Evolutionary conservation across 371 early-diverging fungal species (phyloP), one percentile per base, ranked within the genome.

Genomic region (Mucor sp.): DNA sequence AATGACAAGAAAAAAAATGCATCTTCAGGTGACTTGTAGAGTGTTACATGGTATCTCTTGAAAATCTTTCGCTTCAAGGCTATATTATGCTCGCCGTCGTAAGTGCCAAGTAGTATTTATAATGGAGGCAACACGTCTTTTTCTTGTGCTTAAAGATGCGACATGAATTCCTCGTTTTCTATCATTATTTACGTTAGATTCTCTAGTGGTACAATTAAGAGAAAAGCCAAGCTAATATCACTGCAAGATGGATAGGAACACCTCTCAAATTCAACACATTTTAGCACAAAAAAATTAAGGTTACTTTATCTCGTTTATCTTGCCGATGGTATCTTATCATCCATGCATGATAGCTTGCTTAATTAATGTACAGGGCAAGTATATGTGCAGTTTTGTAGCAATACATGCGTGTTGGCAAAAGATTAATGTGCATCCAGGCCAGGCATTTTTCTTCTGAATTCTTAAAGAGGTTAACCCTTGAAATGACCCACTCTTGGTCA

Each of bases 381-480:
- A 17, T 5, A 41, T 41, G 17, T 41, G 17, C 4, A 41, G 17
- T 17, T 14, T 12, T 14, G 1, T 17, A 41, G 41, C 19, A 17
- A n/a, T 1, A 2, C 48, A 5, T 48, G 21, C 23, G 19, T n/a
- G 48, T 23, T 19, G 8, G 23, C 41, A 47, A 25, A 27, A 4
- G 27, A 11, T 15, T 53, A 25, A 53, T 27, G 27, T 53, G 53
- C 53, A 53, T 53, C 25, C 27, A 27, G 21, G 1, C 53, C 25
- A 27, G 19, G 23, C 53, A 53, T 3, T 27, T 9, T 53, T 23
- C 27, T 53, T 53, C 53, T 27, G 23, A 25, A 3, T 53, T 25
- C 53, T 53, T 53, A 53, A 53, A 53, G 27, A 23, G 53, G 53
- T 53, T 53, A 53, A 53, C 53, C 48, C 27, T 53, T 27, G 25